These are phyloP conservation scores for Gossypium laxum DNA, from an alignment of 441 rosid genomes.

Conservation along the genomic window DNA sequence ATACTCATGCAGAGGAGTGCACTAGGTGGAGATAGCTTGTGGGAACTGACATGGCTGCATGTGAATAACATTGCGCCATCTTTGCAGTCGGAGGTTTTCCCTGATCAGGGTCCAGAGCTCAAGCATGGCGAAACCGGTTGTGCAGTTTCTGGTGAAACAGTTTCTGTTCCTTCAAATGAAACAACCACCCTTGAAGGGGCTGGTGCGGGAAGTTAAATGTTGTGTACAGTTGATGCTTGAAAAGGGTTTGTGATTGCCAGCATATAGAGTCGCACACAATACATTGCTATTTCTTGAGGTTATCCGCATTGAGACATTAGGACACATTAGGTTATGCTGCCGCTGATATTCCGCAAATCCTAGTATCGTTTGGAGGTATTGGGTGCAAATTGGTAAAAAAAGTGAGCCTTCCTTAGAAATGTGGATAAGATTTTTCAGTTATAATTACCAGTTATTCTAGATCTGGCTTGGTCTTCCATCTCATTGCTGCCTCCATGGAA, in stretches of 20 bases:
- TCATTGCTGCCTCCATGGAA: neutral
- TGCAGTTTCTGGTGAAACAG: slow-evolving; percentile 23
- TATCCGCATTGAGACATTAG: neutral
- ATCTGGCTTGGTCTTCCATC: slow-evolving; percentile 4
- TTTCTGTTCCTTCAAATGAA: slow-evolving; percentile 29
- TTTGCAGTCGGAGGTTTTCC: slow-evolving; percentile 65
- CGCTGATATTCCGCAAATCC: slow-evolving; percentile 5
- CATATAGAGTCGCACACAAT: neutral
- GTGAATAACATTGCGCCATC: slow-evolving; percentile 64
- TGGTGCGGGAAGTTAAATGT: slow-evolving; percentile 22
- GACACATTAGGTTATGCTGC: neutral
- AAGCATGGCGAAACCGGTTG: slow-evolving; percentile 22
- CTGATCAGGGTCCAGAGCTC: slow-evolving; percentile 45
- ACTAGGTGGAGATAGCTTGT: slow-evolving; percentile 73
- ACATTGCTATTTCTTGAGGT: slow-evolving; percentile 7
- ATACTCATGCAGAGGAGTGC: slow-evolving; percentile 63
- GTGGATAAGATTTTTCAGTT: neutral
- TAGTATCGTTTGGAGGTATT: neutral
- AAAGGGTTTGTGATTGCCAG: slow-evolving; percentile 13
- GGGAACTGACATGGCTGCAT: slow-evolving; percentile 81
- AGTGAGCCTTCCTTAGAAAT: neutral
- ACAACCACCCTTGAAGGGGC: slow-evolving; percentile 29
- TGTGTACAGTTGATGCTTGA: neutral
- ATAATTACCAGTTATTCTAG: neutral
- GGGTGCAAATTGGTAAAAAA: slow-evolving; percentile 2